Evolutionary conservation across 1,284 basidiomycete genomes (phyloP).

Genomic region (Ustilago esculenta): DNA sequence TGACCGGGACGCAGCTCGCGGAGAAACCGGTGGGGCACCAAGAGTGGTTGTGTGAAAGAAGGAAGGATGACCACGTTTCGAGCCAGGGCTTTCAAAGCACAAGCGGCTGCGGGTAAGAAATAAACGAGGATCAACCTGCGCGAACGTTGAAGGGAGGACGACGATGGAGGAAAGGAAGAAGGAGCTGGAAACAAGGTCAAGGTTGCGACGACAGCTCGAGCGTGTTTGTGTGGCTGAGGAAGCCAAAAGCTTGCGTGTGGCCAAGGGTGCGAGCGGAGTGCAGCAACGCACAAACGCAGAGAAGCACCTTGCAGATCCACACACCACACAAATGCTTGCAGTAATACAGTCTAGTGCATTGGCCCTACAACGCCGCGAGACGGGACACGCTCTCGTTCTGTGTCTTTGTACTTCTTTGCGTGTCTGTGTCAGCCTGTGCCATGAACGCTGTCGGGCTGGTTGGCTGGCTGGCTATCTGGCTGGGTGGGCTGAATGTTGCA

Average conservation of each 20-base stretch:
- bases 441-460: no score
- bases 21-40: not conserved
- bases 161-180: conserved; percentile 7
- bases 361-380: no score
- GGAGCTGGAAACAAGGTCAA: not conserved
- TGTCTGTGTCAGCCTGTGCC: no score
- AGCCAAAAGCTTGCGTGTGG: not conserved
- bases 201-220: conserved; percentile 1
- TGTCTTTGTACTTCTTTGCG: no score
- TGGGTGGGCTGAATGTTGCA: no score
- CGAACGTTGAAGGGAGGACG: conserved; percentile 1
- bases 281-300: conserved; percentile 4
- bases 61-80: not conserved
- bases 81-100: conserved; percentile 42
- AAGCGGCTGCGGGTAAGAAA: conserved; percentile 1
- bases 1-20: conserved; percentile 5
- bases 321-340: no score
- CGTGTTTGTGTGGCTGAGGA: conserved; percentile 11
- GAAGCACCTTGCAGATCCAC: conserved; percentile 28
- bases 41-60: not conserved
- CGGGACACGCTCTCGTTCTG: no score
- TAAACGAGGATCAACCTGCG: conserved; percentile 33
- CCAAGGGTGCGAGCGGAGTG: not conserved
- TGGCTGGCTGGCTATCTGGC: no score
- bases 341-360: no score